These are phyloP conservation scores for Saccharomycopsis javanensis DNA, from an alignment of 805 yeast genomes.

Conservation along the genomic window DNA sequence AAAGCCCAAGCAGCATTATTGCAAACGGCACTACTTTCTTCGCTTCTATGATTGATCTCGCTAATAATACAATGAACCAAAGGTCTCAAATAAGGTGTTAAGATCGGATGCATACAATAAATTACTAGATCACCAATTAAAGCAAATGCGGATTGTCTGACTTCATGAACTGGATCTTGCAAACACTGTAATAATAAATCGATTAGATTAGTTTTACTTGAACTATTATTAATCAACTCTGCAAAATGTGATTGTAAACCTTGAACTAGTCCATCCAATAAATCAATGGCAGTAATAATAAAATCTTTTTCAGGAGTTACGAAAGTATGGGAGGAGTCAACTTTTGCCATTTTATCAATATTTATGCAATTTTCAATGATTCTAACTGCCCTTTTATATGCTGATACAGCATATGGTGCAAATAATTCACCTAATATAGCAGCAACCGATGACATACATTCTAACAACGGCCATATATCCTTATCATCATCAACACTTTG, in stretches of 20 bases:
- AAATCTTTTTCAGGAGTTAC: constrained; percentile 85
- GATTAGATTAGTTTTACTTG: constrained; percentile 34
- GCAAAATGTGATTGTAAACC: constrained; percentile 63
- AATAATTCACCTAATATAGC: constrained; percentile 76
- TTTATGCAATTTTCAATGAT: constrained; percentile 63
- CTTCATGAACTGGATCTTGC: constrained; percentile 71
- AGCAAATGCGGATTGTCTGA: constrained; percentile 89
- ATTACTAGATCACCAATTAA: constrained; percentile 83
- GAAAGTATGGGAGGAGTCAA: constrained; percentile 44
- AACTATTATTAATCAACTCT: constrained; percentile 37
- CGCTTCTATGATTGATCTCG: constrained; percentile 49
- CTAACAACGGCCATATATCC: constrained; percentile 85
- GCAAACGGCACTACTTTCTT: constrained; percentile 50
- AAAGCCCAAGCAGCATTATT: constrained; percentile 91
- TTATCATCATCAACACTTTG: constrained; percentile 63
- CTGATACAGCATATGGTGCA: constrained; percentile 82
- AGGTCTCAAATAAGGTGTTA: constrained; percentile 39
- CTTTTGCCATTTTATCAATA: constrained; percentile 49
- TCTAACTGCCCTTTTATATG: constrained; percentile 66
- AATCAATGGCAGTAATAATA: constrained; percentile 77
- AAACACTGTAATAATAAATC: constrained; percentile 58
- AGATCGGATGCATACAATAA: constrained; percentile 36
- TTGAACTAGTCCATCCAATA: constrained; percentile 87
- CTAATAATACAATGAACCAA: constrained; percentile 58
- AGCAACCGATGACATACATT: constrained; percentile 87